Conservation (phyloP, 2,329 filamentous ascomycete genomes). For the Blastomyces parvus region DNA sequence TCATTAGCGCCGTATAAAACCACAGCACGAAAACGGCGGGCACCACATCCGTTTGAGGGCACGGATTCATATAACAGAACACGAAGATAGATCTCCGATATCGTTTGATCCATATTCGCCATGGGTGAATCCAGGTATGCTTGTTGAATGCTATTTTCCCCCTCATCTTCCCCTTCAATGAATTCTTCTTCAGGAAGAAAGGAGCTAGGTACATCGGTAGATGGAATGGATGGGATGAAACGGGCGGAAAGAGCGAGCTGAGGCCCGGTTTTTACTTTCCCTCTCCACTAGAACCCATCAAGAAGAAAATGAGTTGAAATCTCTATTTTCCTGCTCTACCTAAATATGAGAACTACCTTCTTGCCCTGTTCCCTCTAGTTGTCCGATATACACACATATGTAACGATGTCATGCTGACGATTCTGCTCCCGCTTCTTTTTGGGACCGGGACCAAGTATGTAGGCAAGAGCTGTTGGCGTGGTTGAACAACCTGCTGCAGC, state of each 20-base stretch:
- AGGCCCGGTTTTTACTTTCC: neutral
- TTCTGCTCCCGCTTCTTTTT: constrained; percentile 15
- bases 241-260: neutral
- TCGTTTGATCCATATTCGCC: constrained; percentile 28
- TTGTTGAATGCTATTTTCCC: neutral
- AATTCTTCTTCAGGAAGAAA: constrained; percentile 4
- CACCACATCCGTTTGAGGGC: neutral
- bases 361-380: too few species aligned
- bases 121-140: constrained; percentile 58
- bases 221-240: neutral
- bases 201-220: neutral
- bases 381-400: too few species aligned
- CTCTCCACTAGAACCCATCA: neutral
- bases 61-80: neutral
- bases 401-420: neutral
- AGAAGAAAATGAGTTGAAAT: neutral
- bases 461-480: constrained; percentile 95
- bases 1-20: neutral
- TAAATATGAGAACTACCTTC: neutral
- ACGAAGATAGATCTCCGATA: neutral
- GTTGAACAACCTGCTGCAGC: constrained; percentile 94
- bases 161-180: too few species aligned
- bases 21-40: neutral
- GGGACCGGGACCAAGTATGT: constrained; percentile 15
- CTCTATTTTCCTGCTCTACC: neutral